Evolutionary conservation across 768 basidiomycete genomes (phyloP), one percentile per base, ranked within the genome.

Genomic region (Russula sp.): DNA sequence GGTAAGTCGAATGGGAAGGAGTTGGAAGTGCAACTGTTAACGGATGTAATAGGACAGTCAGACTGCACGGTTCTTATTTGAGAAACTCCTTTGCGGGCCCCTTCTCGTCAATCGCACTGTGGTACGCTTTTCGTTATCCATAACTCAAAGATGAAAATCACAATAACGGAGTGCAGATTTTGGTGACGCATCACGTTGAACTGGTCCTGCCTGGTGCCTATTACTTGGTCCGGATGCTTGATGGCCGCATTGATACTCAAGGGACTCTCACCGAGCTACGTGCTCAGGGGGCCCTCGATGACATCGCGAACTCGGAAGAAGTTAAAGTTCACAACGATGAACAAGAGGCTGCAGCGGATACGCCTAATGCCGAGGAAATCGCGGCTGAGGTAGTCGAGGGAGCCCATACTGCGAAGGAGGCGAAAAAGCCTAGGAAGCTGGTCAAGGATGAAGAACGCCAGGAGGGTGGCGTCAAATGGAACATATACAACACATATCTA

Each of bases 101-200:
- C 78, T 94, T 24, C 71, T 92, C 3, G 77, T 77, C 1, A 78
- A 84, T 59, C 82, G 91, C 34, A 93, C 92, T 0, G 86, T 92
- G 38, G 79, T 87, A 63, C 64, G 79, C 16, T 22, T 40, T 51
- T n/a, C 0, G 42, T 14, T 20, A 22, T 32, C 42, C 28, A 46
- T 11, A 56, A 46, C 26, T 22, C 8, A 26, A n/a, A 16, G 16
- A 24, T 16, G 61, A n/a, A n/a, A n/a, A n/a, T n/a, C n/a, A 20
- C 54, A 11, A 2, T 57, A 30, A 64, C 34, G 49, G 14, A 36
- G 18, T 32, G 1, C 13, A 86, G 86, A 76, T 88, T 46, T 78
- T 88, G 5, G 90, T 94, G 40, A 91, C 90, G 0, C 92, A 94
- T 66, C 91, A 93, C 70, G 86, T 93, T 30, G 89, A 92, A 56